Base-by-base conservation (phyloP, 768 basidiomycete species). In the Boletus sensibilis region DNA sequence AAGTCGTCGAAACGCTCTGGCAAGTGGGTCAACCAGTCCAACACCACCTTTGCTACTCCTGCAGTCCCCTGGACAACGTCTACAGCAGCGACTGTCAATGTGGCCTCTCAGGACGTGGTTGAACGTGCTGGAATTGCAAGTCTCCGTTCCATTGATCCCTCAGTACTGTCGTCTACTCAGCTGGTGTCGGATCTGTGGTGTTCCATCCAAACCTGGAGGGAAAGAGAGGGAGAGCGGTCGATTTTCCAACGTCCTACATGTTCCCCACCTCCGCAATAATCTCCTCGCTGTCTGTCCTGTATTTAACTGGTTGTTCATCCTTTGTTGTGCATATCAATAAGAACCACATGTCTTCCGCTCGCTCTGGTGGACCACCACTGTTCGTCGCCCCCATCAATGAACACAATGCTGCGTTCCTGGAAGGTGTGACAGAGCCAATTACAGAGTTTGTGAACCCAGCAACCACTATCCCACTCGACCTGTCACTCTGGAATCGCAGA, bases 401-500 rank as follows among this genome's bases (percentile, higher is more conserved):
- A 21, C 35, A 59, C 56, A 56, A 61, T 38, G 58, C 62, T 9
- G 63, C 55, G 2, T 59, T 71, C 35, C 38, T 70, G 16, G 64
- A 69, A 27, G 59, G 66, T 1, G 25, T 6, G 0, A 65, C 64
- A 16, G 44, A 52, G 20, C 33, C 54, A n/a, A 9, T 55, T 1
- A 46, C 13, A 0, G 48, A 60, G 10, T 54, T 23, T 55, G 61
- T 55, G 1, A 16, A 20, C 5, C 27, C 59, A 21, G 49, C 58
- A 0, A 39, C 47, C 0, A 65, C 61, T 18, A 4, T 57, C 0
- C 55, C 57, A 16, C 56, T 63, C 0, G 46, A 65, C 7, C 23
- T 61, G 6, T 43, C 56, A 0, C 59, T 72, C n/a, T 69, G 61
- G 64, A 63, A 70, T 57, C 37, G 27, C 49, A n/a, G n/a, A n/a